Base-by-base conservation (phyloP, 75 land plant genomes). In the Sequoiadendron giganteum region DNA sequence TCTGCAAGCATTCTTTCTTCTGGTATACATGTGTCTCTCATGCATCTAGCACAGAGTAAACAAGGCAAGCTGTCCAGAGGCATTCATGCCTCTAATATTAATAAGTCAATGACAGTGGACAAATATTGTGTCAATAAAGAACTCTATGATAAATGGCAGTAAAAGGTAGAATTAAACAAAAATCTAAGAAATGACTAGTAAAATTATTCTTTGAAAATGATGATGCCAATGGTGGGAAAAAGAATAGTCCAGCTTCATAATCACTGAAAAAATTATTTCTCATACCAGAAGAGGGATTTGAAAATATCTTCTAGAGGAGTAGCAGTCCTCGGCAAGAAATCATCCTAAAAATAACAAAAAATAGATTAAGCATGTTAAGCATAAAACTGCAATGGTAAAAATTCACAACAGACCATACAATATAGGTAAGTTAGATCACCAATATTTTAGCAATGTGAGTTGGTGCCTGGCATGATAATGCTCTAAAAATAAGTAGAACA, bases 231-330 rank as follows among this genome's bases (percentile, higher is more conserved):
- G n/a, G 28, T 21, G 4, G 5, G 10, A n/a, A 47, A 82, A 47
- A 13, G 55, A 52, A 47, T 19, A 47, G 10, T 82, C 34, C 13
- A 82, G n/a, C 32, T 47, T 47, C 32, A 47, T 82, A 82, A 36
- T 42, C 48, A 28, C 18, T 5, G 16, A 43, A 82, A 21, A 81
- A 45, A 82, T 18, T 9, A 21, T 9, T 54, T 30, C 19, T 19
- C 30, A 5, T 85, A 94, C 99, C 99, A 97, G 89, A 95, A 97
- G 25, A 97, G 88, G n/a, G 98, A 94, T 87, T 94, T 92, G 82
- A 97, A 97, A 61, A 96, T 95, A 89, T 97, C 96, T 88, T 97
- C 96, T 87, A 97, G 84, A 1, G 99, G 97, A 47, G 99, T 98
- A 42, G 99, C 91, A 80, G 99, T 97, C 85, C 99, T 90, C 40